These are phyloP conservation scores for Plasmodium knowlesi DNA, from an alignment of 169 alveolate species.

Conservation along the genomic window DNA sequence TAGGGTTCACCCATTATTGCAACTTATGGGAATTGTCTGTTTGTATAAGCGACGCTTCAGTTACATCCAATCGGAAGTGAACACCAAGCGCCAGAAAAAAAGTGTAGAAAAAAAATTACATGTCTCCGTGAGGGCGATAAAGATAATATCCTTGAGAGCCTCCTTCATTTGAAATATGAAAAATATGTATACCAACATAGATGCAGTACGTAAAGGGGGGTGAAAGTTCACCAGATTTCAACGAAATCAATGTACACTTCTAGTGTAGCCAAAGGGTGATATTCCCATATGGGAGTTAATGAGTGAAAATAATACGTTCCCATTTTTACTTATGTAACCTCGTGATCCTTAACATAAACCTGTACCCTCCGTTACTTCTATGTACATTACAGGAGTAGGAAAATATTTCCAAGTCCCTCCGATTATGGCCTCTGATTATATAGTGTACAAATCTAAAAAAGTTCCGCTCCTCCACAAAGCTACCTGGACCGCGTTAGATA, in stretches of 20 bases:
- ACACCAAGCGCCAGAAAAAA: not conserved
- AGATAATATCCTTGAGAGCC: not conserved
- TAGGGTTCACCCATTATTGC: not conserved
- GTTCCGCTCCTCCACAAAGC: not conserved
- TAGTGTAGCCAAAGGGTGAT: not conserved
- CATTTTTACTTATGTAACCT: not conserved
- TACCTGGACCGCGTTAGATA: not conserved
- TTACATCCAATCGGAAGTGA: not conserved
- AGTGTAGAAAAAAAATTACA: not conserved
- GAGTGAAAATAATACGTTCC: not conserved
- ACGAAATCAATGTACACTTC: not conserved
- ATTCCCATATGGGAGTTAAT: not conserved
- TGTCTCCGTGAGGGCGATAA: not conserved
- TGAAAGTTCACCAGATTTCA: not conserved
- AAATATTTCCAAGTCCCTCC: not conserved
- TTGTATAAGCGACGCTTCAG: not conserved
- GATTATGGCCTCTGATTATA: not conserved
- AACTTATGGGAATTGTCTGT: not conserved
- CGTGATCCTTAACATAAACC: no score
- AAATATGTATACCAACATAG: slow-evolving; percentile 3
- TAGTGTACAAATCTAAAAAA: not conserved
- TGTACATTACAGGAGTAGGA: not conserved
- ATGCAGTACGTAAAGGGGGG: not conserved
- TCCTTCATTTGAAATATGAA: not conserved
- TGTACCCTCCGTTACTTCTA: not conserved